Percentiles rank a stretch among this genome's conserved stretches.
Evolutionary conservation across 176 grass and related monocot species (phyloP).

Genomic region (Musa itinerans): DNA sequence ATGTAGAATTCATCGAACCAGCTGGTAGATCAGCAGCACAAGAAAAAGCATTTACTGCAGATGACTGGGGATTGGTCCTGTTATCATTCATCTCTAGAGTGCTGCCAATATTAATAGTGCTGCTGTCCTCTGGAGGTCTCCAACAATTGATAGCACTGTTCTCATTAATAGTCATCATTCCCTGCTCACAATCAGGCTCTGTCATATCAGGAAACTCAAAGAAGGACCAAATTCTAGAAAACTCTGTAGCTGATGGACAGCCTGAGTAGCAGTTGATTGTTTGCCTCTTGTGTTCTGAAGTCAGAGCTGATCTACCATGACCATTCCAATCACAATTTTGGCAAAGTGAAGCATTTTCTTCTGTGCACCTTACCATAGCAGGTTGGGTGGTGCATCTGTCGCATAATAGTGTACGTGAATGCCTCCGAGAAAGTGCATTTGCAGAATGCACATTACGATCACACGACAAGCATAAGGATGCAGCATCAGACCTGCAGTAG

Average conservation of each 20-base stretch:
- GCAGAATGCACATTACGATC: slow-evolving; percentile 92
- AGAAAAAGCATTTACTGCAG: slow-evolving; percentile 28
- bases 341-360: slow-evolving; percentile 71
- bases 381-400: slow-evolving; percentile 70
- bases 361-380: slow-evolving; percentile 58
- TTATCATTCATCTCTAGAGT: slow-evolving; percentile 26
- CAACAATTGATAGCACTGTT: slow-evolving; percentile 42
- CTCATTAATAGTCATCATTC: slow-evolving; percentile 81
- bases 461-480: slow-evolving; percentile 84
- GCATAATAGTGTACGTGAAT: slow-evolving; percentile 77
- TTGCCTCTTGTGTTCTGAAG: slow-evolving; percentile 65
- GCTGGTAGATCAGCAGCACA: slow-evolving; percentile 27
- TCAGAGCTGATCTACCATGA: slow-evolving; percentile 35
- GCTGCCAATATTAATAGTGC: slow-evolving; percentile 31
- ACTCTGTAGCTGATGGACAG: slow-evolving; percentile 79
- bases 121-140: slow-evolving; percentile 31
- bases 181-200: slow-evolving; percentile 59
- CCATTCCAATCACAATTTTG: slow-evolving; percentile 85
- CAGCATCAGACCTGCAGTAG: slow-evolving; percentile 84
- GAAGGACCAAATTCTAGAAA: slow-evolving; percentile 88
- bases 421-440: slow-evolving; percentile 91
- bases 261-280: slow-evolving; percentile 85
- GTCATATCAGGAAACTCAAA: slow-evolving; percentile 52
- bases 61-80: slow-evolving; percentile 40
- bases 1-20: slow-evolving; percentile 33